A percentile compares a stretch with the other conserved stretches of the same genome.
These are phyloP conservation scores for Batkoa obscura DNA, from an alignment of 371 early-diverging fungal genomes.

Conservation along the genomic window DNA sequence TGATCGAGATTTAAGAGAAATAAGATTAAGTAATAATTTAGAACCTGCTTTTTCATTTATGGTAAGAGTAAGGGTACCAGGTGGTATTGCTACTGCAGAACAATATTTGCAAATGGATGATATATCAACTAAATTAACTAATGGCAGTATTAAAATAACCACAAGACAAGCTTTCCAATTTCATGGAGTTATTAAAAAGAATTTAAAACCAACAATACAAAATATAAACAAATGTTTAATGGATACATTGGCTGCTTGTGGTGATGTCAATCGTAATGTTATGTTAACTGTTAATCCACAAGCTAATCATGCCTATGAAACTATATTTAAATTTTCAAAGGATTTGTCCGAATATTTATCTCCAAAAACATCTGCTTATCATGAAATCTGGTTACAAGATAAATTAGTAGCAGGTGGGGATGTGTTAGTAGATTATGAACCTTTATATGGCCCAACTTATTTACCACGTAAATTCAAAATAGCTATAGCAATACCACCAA, in stretches of 20 bases:
- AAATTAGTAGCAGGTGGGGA: slow-evolving; percentile 55
- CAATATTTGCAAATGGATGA: slow-evolving; percentile 88
- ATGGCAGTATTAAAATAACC: slow-evolving; percentile 76
- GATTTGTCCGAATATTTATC: slow-evolving; percentile 51
- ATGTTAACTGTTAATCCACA: slow-evolving; percentile 74
- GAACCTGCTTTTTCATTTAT: slow-evolving; percentile 87
- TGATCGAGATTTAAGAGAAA: slow-evolving; percentile 80
- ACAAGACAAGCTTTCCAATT: slow-evolving; percentile 91
- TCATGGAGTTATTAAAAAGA: slow-evolving; percentile 80
- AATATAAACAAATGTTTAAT: slow-evolving; percentile 72
- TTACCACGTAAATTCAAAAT: slow-evolving; percentile 91
- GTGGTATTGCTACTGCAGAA: slow-evolving; percentile 64
- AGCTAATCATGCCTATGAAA: slow-evolving; percentile 51
- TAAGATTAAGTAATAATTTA: slow-evolving; percentile 59
- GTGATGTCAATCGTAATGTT: slow-evolving; percentile 92
- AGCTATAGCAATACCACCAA: slow-evolving; percentile 79
- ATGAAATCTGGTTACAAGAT: slow-evolving; percentile 89
- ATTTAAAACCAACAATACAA: slow-evolving; percentile 67
- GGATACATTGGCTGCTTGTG: slow-evolving; percentile 87
- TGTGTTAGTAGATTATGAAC: slow-evolving; percentile 65
- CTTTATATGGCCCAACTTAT: slow-evolving; percentile 77
- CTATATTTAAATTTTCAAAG: slow-evolving; percentile 48
- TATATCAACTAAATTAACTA: slow-evolving; percentile 58
- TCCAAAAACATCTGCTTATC: slow-evolving; percentile 76
- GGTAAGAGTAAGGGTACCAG: slow-evolving; percentile 86